phyloP scores from a whole-genome alignment of 192 early-diverging fungal genomes.

The Coemansia sp. region DNA sequence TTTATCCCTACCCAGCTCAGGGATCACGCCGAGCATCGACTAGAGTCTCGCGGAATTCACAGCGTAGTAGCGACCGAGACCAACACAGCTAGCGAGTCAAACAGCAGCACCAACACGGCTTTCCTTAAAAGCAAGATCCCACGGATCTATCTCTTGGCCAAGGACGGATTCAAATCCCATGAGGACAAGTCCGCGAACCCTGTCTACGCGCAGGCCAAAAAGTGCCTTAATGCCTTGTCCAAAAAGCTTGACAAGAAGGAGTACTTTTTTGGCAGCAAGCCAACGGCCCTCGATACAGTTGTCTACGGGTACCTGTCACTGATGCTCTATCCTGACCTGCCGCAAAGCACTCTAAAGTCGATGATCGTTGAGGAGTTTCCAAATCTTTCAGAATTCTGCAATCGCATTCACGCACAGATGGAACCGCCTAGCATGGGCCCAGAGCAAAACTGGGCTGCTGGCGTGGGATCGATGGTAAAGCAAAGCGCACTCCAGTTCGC shows the following conservation, averaged over 20 bases:
- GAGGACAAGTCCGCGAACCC: constrained; percentile 49
- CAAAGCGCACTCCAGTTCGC: constrained; percentile 16
- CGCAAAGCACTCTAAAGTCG: constrained; percentile 44
- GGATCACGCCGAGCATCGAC: constrained; percentile 64
- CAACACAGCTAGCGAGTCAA: background rate
- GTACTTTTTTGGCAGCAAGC: constrained; percentile 82
- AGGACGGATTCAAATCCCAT: constrained; percentile 52
- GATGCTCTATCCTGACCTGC: constrained; percentile 71
- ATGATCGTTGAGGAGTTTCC: constrained; percentile 20
- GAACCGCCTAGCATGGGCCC: constrained; percentile 12
- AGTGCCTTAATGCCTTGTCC: constrained; percentile 66
- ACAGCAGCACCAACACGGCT: background rate
- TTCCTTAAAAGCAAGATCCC: constrained; percentile 23
- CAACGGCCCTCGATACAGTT: constrained; percentile 76
- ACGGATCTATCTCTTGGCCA: constrained; percentile 33
- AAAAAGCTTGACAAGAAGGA: constrained; percentile 71
- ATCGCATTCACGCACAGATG: constrained; percentile 35
- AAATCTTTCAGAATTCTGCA: constrained; percentile 32
- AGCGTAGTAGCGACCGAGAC: constrained; percentile 17
- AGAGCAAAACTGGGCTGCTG: constrained; percentile 19
- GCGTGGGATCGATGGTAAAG: constrained; percentile 15
- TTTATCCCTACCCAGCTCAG: constrained; percentile 72
- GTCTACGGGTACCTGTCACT: constrained; percentile 83
- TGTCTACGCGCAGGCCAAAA: constrained; percentile 69
- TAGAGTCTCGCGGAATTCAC: constrained; percentile 40